Evolutionary conservation across 208 protist species (phyloP), one percentile per base, ranked within the genome.

Genomic region (Wallacemonas sp.): DNA sequence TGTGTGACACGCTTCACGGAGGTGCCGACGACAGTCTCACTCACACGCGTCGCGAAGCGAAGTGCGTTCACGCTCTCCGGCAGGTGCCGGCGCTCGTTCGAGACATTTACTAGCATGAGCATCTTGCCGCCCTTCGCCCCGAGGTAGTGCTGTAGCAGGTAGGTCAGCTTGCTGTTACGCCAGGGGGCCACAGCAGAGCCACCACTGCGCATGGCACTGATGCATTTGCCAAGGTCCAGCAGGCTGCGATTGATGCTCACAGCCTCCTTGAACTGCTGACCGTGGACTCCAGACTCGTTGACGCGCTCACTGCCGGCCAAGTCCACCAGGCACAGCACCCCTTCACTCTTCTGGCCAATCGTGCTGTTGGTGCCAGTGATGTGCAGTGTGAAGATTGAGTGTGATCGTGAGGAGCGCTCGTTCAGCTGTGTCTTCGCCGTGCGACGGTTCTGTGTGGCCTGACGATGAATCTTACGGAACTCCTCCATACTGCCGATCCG

Each of bases 281-380:
- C 95, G 34, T 92, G 82, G 29, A 81, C 91, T 8, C 92, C 93
- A 10, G 91, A 96, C 19, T 97, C 92, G 41, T 83, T 88, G 38
- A 96, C 79, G 24, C 96, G 73, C 73, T 98, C 97, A 57, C 91
- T 97, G 39, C 97, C 97, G 4, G 97, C 97, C 33, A 98, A 79
- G 75, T 98, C 97, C 12, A 98, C 79, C 19, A 98, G 76, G 69
- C 88, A 95, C 29, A 97, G 71, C 24, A 79, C 74, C 4, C 88
- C 87, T 5, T 83, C 73, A 63, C 85, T 96, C 10, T 79, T 81
- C 64, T 95, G 90, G 1, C 82, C 74, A 39, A 95, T 73, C 1
- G 60, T 73, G 0, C 32, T 44, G 61, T 96, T 95, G 0, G 68
- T 66, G 38, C 92, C 90, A 2, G 71, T 64, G 46, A 96, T 93